Evolutionary conservation across 352 stramenopile genomes (phyloP).

Genomic region (Proteromonas lacertae): DNA sequence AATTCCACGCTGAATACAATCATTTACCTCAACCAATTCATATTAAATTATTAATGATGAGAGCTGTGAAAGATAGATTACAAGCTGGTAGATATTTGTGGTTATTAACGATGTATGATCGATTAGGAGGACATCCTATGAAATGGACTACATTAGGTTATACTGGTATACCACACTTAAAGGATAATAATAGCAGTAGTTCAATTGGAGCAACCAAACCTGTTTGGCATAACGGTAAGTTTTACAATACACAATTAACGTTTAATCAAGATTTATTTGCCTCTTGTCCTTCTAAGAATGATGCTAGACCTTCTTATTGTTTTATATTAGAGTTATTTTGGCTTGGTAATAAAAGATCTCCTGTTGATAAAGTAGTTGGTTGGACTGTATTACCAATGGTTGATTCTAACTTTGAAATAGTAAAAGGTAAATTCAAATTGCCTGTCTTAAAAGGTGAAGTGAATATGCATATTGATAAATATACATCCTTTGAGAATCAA

Average conservation of each 20-base stretch:
- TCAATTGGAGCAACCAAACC: too few species aligned
- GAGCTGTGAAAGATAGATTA: conserved; percentile 37
- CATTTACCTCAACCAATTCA: too few species aligned
- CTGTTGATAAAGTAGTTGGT: conserved; percentile 18
- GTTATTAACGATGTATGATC: conserved; percentile 35
- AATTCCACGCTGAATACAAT: too few species aligned
- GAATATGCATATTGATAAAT: too few species aligned
- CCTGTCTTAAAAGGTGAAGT: conserved; percentile 36
- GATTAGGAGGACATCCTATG: conserved; percentile 36
- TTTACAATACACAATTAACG: too few species aligned
- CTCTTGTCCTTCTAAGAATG: too few species aligned
- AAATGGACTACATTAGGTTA: too few species aligned
- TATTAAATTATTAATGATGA: conserved; percentile 14
- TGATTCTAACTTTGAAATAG: conserved; percentile 11
- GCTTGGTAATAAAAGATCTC: conserved; percentile 3
- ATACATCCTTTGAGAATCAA: too few species aligned
- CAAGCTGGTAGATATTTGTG: conserved; percentile 30
- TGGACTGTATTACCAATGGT: conserved; percentile 34
- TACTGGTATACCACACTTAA: too few species aligned
- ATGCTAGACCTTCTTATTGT: conserved; percentile 8
- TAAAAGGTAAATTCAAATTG: conserved; percentile 35
- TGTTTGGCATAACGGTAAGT: too few species aligned
- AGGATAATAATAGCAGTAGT: too few species aligned
- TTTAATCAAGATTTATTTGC: too few species aligned
- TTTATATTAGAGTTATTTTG: conserved; percentile 20